Evolutionary conservation across 495 filamentous ascomycete species (phyloP), one percentile per base, ranked within the genome.

Genomic region (Aspergillus panamensis): DNA sequence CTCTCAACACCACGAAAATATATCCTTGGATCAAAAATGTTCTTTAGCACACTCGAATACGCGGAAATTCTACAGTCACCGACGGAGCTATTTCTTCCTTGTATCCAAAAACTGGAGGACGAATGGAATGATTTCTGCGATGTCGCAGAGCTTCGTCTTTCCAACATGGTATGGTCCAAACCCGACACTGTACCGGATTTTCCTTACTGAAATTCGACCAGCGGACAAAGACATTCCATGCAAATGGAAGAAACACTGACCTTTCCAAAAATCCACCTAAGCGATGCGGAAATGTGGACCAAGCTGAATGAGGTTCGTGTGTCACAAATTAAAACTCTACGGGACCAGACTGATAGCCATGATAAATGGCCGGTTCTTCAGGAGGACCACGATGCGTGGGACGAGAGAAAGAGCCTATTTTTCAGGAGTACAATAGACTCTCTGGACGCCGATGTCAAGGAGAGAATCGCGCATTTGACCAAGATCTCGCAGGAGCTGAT

Each of bases 271-370:
- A 48, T 48, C 13, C 44, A 48, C 44, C 44, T 48, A 13, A 48
- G 44, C 44, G 44, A 48, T 17, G 44, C 44, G 6, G 44, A 48
- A 48, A 48, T 29, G 44, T 48, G 44, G 44, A 29, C 44, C 20
- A 20, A 17, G 20, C 25, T 48, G n/a, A 20, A 20, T 29, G 20
- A 48, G 44, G 25, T 17, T 1, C 44, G 25, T 25, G 19, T 48
- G 12, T 8, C 44, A 4, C 44, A 48, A 19, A 48, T 48, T n/a
- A 48, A 29, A 25, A 25, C 19, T 14, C 44, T 48, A 25, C 44
- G 44, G 3, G 8, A n/a, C 10, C 9, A 25, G 20, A 48, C 13
- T 48, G 44, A 48, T 20, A 48, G 44, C 19, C 25, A 48, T 25
- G 44, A 48, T 48, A 20, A 29, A 25, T 48, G 44, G 44, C 44